Evolutionary conservation across 345 rosid species (phyloP), one percentile per base, ranked within the genome.

Genomic region (Sonneratia alba): DNA sequence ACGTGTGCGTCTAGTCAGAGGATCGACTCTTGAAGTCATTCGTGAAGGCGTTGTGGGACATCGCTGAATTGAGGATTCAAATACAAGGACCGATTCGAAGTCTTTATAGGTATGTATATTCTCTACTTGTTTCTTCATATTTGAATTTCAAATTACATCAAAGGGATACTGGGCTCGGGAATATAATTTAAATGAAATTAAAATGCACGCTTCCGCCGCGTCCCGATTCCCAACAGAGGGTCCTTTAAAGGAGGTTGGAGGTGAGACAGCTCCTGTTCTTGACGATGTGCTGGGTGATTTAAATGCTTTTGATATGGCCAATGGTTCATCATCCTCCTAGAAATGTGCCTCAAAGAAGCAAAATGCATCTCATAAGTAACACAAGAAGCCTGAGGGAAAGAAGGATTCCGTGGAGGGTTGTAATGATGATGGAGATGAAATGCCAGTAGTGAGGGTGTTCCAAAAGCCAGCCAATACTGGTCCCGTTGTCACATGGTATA

Each of bases 321-420:
- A 88, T 70, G 97, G 97, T 21, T 63, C 88, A 68, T 76, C 78
- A 6, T 71, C 78, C 3, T 71, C 87, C 40, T 81, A 82, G 78
- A 89, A 85, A 71, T 79, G 11, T 3, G 34, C 76, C 1, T 76
- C 38, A 11, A 88, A 83, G 86, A 91, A 88, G 81, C 53, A 82
- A 34, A 83, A 61, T 1, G 85, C 82, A 2, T 76, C 92, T 4
- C 86, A 82, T 71, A 95, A 89, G 77, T 87, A 87, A 48, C 88
- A 94, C 70, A 90, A 82, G 81, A 91, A 94, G 83, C 89, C 90
- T 34, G 88, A 83, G 70, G 83, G 83, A 82, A 91, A 81, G 74
- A 83, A 87, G 69, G 89, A 91, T 76, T 80, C 87, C 88, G 36
- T 83, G 97, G 99, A 86, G 96, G 75, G 81, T 76, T 19, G 85